Evolutionary conservation across 805 yeast genomes (phyloP).

Genomic region (Starmerella floris): DNA sequence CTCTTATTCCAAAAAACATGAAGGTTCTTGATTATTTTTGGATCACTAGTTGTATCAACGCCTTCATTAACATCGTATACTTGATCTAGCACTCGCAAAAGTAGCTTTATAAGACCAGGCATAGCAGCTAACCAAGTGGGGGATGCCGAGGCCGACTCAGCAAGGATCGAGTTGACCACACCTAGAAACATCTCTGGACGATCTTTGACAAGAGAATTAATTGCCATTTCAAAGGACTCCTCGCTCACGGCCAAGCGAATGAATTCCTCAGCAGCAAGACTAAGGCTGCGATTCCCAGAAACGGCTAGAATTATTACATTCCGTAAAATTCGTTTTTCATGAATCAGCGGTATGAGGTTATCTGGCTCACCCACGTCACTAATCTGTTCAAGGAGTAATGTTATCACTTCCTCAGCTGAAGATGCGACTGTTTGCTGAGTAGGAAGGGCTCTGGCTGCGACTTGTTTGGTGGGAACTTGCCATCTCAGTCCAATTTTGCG

Average conservation of each 20-base stretch:
- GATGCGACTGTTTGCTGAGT: background rate
- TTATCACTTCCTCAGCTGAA: conserved; percentile 1
- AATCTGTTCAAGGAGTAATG: conserved; percentile 6
- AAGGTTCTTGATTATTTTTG: background rate
- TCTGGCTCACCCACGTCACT: conserved; percentile 4
- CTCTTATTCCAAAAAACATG: conserved; percentile 47
- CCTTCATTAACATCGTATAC: conserved; percentile 15
- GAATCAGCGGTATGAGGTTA: background rate
- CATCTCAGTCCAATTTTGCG: background rate
- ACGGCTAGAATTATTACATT: conserved; percentile 2
- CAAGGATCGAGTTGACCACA: conserved; percentile 2
- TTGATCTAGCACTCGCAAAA: conserved; percentile 7
- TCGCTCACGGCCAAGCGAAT: conserved; percentile 1
- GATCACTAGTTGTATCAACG: conserved; percentile 9
- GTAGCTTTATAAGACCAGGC: conserved; percentile 10
- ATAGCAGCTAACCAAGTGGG: conserved; percentile 10
- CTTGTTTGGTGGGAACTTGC: conserved; percentile 2
- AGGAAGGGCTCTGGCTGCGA: background rate
- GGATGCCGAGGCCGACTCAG: conserved; percentile 4
- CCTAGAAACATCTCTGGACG: conserved; percentile 1
- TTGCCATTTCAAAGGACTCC: conserved; percentile 2
- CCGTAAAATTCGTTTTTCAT: conserved; percentile 2
- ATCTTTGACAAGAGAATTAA: background rate
- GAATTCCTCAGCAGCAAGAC: conserved; percentile 12
- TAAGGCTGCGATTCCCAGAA: conserved; percentile 8